A percentile compares a stretch with the other conserved stretches of the same genome.
Evolutionary conservation across 1,284 basidiomycete species (phyloP).

Genomic region (Microbotryum intermedium): DNA sequence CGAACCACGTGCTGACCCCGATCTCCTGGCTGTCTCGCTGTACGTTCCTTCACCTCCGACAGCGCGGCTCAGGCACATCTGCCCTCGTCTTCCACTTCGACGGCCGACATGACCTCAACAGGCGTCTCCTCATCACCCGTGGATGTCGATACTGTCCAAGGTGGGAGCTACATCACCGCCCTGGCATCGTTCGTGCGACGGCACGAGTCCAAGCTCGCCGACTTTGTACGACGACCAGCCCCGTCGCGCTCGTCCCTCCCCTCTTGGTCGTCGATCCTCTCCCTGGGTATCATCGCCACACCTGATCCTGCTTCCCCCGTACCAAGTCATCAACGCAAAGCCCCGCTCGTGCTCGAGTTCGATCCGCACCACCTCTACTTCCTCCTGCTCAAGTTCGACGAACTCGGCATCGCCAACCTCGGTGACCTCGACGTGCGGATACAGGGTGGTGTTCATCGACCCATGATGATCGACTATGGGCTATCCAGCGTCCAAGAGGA

Average conservation of each 20-base stretch:
- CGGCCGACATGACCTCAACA: no score
- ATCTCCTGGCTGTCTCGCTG: no score
- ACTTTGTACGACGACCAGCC: conserved; percentile 4
- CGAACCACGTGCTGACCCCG: no score
- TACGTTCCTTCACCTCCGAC: no score
- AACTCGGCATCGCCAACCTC: conserved; percentile 54
- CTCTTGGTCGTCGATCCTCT: conserved; percentile 19
- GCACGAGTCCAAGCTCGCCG: conserved; percentile 25
- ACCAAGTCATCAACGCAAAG: neutral
- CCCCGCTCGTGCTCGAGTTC: conserved; percentile 52
- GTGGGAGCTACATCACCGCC: conserved; percentile 13
- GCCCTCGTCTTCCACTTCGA: no score
- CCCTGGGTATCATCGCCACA: conserved; percentile 22
- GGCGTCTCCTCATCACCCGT: no score
- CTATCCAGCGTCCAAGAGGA: neutral
- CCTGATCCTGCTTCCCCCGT: conserved; percentile 2
- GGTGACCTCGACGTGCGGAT: conserved; percentile 73
- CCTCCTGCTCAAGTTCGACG: conserved; percentile 75
- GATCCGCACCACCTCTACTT: conserved; percentile 81
- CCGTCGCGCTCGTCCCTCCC: neutral
- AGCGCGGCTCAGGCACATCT: no score
- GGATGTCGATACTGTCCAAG: neutral
- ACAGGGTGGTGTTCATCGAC: conserved; percentile 55
- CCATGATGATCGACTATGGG: conserved; percentile 58
- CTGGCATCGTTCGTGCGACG: conserved; percentile 17